Evolutionary conservation across 75 land plant species (phyloP).

Genomic region (Cryptomeria japonica): DNA sequence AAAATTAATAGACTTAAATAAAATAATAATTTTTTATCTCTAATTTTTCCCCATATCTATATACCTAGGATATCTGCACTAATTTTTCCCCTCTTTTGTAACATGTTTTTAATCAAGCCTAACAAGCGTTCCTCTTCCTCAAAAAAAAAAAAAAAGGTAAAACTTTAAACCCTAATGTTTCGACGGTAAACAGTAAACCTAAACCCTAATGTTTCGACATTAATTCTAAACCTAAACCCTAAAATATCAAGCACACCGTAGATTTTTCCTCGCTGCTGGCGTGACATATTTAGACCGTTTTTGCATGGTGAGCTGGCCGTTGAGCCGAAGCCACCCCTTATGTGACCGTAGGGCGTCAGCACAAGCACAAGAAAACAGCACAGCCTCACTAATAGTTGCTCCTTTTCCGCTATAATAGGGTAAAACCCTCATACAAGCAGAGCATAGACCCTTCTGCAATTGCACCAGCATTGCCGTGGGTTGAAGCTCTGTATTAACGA

Average conservation of each 20-base stretch:
- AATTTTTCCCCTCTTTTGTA: no score
- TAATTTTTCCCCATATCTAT: no score
- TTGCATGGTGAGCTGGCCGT: background rate
- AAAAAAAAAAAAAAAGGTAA: no score
- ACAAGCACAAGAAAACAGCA: no score
- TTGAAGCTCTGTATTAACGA: background rate
- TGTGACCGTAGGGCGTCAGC: background rate
- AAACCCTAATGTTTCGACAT: background rate
- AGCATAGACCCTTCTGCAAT: background rate
- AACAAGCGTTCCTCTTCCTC: no score
- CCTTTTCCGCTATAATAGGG: background rate
- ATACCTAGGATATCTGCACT: no score
- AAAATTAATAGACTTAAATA: no score
- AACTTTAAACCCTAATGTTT: background rate
- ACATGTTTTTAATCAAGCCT: no score
- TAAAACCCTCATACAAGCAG: background rate
- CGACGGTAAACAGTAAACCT: background rate
- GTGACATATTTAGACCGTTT: background rate
- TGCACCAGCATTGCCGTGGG: background rate
- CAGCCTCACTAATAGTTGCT: background rate
- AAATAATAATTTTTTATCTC: no score
- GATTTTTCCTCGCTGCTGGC: background rate
- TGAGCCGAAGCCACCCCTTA: background rate
- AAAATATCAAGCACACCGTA: background rate
- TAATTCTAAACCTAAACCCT: background rate